These are phyloP conservation scores for Mycena chlorophos DNA, from an alignment of 768 basidiomycete species.

Conservation along the genomic window DNA sequence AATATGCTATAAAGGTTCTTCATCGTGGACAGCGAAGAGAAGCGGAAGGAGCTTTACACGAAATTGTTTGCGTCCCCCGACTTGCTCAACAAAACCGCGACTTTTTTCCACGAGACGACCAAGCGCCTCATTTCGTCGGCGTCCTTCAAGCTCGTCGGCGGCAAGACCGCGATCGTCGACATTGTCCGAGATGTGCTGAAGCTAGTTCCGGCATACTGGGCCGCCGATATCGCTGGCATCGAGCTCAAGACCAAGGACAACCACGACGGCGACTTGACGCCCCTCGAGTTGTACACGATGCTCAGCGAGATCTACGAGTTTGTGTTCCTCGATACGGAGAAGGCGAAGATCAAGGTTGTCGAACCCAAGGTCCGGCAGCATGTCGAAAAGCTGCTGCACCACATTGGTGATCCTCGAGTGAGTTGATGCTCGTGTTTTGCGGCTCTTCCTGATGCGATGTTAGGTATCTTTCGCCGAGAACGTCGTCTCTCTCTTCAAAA, in stretches of 20 bases:
- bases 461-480: conserved; percentile 44
- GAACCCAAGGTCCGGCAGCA: conserved; percentile 52
- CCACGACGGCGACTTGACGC: conserved; percentile 60
- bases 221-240: conserved; percentile 74
- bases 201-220: conserved; percentile 67
- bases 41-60: conserved; percentile 47
- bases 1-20: conserved; percentile 55
- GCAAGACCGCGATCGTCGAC: conserved; percentile 56
- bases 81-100: conserved; percentile 48
- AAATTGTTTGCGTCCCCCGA: conserved; percentile 51
- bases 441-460: neutral
- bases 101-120: conserved; percentile 69
- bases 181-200: conserved; percentile 70
- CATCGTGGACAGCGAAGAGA: conserved; percentile 53
- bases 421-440: conserved; percentile 33
- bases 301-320: conserved; percentile 76
- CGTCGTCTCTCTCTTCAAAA: conserved; percentile 48
- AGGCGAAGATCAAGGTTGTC: conserved; percentile 56
- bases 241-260: conserved; percentile 58
- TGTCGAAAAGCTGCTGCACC: conserved; percentile 50
- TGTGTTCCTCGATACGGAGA: conserved; percentile 73
- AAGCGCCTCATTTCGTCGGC: conserved; percentile 52
- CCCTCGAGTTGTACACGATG: conserved; percentile 59
- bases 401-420: conserved; percentile 52
- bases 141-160: conserved; percentile 60